Conservation (phyloP, 495 filamentous ascomycete species). For the Cenococcum geophilum region DNA sequence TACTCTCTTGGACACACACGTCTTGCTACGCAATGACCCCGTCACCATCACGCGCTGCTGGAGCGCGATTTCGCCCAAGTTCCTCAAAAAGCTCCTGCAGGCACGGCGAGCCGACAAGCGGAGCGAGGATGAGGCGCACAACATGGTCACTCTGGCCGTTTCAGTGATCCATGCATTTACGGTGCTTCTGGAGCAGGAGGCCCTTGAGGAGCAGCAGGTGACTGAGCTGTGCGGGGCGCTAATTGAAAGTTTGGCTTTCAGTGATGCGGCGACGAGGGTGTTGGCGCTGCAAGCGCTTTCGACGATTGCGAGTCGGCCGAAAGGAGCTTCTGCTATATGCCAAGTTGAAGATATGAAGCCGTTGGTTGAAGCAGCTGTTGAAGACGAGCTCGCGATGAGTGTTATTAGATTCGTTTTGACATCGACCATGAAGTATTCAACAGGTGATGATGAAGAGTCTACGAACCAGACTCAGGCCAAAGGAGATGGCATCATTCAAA, state of each 20-base stretch:
- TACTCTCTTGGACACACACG: conserved; percentile 51
- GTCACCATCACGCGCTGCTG: conserved; percentile 42
- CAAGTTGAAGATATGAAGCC: conserved; percentile 47
- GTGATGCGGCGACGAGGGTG: not conserved
- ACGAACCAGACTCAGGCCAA: not conserved
- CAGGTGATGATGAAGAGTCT: not conserved
- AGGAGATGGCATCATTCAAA: not conserved
- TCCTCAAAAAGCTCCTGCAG: conserved; percentile 4
- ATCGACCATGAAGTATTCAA: not conserved
- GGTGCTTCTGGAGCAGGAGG: conserved; percentile 44
- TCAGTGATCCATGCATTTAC: conserved; percentile 55
- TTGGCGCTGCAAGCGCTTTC: conserved; percentile 30
- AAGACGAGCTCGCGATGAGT: conserved; percentile 1
- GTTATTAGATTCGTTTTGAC: not conserved
- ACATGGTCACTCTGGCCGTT: conserved; percentile 58
- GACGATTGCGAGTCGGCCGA: conserved; percentile 18
- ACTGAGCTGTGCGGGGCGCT: not conserved
- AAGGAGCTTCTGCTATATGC: not conserved
- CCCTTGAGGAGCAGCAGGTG: conserved; percentile 15
- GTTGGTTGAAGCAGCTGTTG: conserved; percentile 27
- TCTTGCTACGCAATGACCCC: conserved; percentile 34
- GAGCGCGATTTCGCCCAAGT: conserved; percentile 38
- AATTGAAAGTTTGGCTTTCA: not conserved
- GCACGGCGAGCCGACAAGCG: conserved; percentile 36
- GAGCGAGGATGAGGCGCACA: conserved; percentile 41